phyloP scores from a whole-genome alignment of 495 filamentous ascomycete species.

The Entonaema liquescens region DNA sequence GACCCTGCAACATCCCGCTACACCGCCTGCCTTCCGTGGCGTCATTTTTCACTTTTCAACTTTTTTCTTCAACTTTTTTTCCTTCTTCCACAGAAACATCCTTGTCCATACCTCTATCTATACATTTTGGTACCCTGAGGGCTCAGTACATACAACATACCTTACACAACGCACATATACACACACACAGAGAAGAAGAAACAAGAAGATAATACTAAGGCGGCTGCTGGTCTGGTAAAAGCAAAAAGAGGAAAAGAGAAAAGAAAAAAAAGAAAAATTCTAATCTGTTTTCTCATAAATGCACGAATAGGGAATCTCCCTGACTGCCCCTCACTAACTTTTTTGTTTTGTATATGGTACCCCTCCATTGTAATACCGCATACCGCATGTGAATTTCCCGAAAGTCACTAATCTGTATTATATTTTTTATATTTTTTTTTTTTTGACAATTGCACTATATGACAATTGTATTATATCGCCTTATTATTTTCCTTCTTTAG shows the following conservation, averaged over 20 bases:
- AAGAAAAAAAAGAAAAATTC: no score
- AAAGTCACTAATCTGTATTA: constrained; percentile 1
- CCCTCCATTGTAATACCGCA: constrained; percentile 28
- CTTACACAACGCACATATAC: background rate
- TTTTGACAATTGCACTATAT: constrained; percentile 27
- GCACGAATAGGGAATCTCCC: constrained; percentile 34
- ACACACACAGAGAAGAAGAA: no score
- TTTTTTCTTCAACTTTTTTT: constrained; percentile 27
- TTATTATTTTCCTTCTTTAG: background rate
- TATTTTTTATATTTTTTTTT: no score
- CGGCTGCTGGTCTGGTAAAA: no score
- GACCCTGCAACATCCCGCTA: constrained; percentile 28
- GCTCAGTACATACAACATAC: background rate
- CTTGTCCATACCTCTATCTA: constrained; percentile 24
- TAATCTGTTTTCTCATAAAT: constrained; percentile 17
- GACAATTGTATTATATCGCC: constrained; percentile 37
- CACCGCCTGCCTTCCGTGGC: constrained; percentile 35
- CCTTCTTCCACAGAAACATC: constrained; percentile 12
- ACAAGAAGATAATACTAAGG: no score
- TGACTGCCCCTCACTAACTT: constrained; percentile 40
- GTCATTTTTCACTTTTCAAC: constrained; percentile 19
- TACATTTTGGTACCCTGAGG: constrained; percentile 26
- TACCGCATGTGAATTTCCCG: constrained; percentile 11
- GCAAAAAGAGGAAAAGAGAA: no score
- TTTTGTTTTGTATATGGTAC: constrained; percentile 11